Base-by-base conservation (phyloP, 1,284 basidiomycete species). In the Ceratobasidium sp. region DNA sequence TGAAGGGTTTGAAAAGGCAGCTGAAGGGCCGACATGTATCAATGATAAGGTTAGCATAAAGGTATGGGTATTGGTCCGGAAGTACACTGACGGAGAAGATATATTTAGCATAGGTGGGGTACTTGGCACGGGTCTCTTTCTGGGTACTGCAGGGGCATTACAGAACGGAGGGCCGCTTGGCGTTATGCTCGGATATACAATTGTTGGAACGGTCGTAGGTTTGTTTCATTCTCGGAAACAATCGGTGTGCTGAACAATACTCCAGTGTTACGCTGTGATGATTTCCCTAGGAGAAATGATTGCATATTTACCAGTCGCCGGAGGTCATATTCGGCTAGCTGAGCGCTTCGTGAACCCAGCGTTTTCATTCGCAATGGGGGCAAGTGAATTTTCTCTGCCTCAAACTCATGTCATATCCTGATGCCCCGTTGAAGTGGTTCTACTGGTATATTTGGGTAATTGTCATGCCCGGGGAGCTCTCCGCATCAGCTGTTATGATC, bases 311-410 rank as follows among this genome's bases (percentile, higher is more conserved):
- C 91, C 89, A n/a, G 87, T 90, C 75, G 86, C 89, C 64, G 91
- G 90, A 75, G 89, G 94, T 5, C 94, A 95, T 81, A 92, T 96
- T 81, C 91, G 88, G 63, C 85, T 95, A 45, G 92, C 94, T 2
- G 89, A 89, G 77, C 90, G 92, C 50, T 94, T 94, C 80, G 90
- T 95, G 29, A 89, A 94, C 79, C 90, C 91, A 5, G 91, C 93
- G 1, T 86, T 95, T 75, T 90, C 91, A 0, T 95, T 95, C 79
- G 88, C 93, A 19, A 89, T 93, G 89, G 93, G 93, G 19, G 59
- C 45, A n/a, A 60, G 59, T 60, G 31, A n/a, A 48, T 48, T 27
- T 24, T n/a, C n/a, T 74, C 19, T 4, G 33, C 11, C 45, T n/a
- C n/a, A 11, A 14, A 60, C n/a, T 41, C 36, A 41, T 3, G n/a